phyloP scores from a whole-genome alignment of 176 grass and related monocot genomes.

The Tuctoria greenei region DNA sequence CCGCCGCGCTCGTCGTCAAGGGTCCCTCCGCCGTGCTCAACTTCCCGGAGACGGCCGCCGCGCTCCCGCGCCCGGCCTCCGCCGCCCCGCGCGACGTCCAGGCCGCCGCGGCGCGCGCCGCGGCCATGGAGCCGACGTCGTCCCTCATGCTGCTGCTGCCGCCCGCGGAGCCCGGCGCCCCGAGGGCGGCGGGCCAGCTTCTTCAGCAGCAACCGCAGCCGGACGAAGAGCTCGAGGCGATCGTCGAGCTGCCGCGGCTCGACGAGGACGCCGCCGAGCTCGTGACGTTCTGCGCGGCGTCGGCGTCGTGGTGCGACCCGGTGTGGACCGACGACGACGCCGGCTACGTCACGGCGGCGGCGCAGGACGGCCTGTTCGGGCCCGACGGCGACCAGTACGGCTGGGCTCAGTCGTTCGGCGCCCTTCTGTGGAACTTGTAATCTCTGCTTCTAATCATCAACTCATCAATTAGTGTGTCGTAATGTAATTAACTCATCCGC shows the following conservation, averaged over 20 bases:
- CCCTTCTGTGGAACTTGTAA: slow-evolving; percentile 61
- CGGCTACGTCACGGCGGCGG: not conserved
- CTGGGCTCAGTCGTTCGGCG: slow-evolving; percentile 45
- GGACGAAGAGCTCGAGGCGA: slow-evolving; percentile 30
- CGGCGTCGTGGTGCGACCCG: slow-evolving; percentile 26
- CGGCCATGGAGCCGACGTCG: slow-evolving; percentile 50
- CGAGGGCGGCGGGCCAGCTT: not conserved
- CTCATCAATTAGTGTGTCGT: not conserved
- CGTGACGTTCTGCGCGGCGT: slow-evolving; percentile 16
- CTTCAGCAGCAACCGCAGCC: not conserved
- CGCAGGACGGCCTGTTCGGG: slow-evolving; percentile 25
- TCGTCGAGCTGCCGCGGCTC: slow-evolving; percentile 32
- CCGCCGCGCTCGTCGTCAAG: slow-evolving; percentile 81
- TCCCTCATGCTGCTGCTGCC: not conserved
- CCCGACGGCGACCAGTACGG: slow-evolving; percentile 29
- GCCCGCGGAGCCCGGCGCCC: too few species aligned
- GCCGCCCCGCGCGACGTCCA: slow-evolving; percentile 69
- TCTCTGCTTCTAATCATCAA: not conserved
- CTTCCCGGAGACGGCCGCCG: slow-evolving; percentile 59
- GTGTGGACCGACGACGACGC: slow-evolving; percentile 17
- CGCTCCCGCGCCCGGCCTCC: slow-evolving; percentile 59
- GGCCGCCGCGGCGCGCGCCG: slow-evolving; percentile 57
- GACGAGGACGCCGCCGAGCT: slow-evolving; percentile 28
- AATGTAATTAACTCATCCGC: slow-evolving; percentile 35
- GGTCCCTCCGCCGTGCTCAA: slow-evolving; percentile 72